A percentile compares a stretch with the other conserved stretches of the same genome.
These are phyloP conservation scores for Tricharina praecox DNA, from an alignment of 495 filamentous ascomycete species.

Conservation along the genomic window DNA sequence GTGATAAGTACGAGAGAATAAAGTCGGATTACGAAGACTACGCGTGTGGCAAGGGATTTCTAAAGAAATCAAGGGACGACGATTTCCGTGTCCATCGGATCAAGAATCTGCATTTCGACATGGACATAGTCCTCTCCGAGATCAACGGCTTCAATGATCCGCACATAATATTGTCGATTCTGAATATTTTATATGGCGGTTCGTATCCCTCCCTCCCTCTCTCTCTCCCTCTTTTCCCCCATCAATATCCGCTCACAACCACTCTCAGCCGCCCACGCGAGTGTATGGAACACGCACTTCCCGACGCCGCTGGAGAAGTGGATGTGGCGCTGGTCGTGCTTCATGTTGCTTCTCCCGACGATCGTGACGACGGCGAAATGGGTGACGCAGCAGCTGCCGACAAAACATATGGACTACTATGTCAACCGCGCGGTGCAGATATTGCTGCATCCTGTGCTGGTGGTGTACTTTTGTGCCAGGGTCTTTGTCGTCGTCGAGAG, in stretches of 20 bases:
- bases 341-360: not conserved
- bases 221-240: not conserved
- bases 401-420: slow-evolving; percentile 3
- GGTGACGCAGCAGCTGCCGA: not conserved
- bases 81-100: not conserved
- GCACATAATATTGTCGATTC: not conserved
- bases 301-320: slow-evolving; percentile 4
- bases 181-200: slow-evolving; percentile 2
- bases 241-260: too few species aligned
- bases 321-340: slow-evolving; percentile 10
- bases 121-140: slow-evolving; percentile 1
- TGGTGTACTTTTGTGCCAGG: slow-evolving; percentile 3
- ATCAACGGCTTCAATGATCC: slow-evolving; percentile 4
- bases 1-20: not conserved
- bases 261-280: not conserved
- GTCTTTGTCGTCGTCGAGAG: slow-evolving; percentile 8
- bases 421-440: not conserved
- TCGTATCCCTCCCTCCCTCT: not conserved
- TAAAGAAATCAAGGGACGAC: not conserved
- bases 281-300: slow-evolving; percentile 13
- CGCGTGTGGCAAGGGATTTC: not conserved
- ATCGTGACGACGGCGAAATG: not conserved
- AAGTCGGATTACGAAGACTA: not conserved
- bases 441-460: not conserved
- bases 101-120: slow-evolving; percentile 4